Conservation (phyloP, 208 protist genomes). For the Histomonas meleagridis region DNA sequence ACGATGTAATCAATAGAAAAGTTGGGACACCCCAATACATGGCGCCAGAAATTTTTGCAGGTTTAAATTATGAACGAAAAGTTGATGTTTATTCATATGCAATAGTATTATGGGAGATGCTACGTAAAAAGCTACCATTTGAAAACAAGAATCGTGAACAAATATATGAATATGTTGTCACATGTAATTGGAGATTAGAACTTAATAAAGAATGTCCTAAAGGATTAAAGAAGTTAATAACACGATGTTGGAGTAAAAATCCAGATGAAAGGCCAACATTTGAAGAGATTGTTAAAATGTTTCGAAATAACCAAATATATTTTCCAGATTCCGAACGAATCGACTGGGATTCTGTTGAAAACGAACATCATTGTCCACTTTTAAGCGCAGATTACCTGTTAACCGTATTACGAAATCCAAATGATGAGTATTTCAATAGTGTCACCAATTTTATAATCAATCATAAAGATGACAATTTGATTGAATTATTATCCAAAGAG, state of each 20-base stretch:
- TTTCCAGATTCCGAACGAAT: neutral
- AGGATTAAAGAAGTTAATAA: neutral
- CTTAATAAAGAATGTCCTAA: neutral
- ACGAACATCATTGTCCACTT: neutral
- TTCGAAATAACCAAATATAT: neutral
- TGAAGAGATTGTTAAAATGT: neutral
- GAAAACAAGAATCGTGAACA: neutral
- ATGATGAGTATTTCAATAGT: neutral
- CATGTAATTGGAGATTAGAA: neutral
- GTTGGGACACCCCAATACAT: conserved; percentile 11
- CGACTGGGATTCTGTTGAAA: neutral
- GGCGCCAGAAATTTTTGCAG: neutral
- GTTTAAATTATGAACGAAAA: neutral
- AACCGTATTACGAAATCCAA: neutral
- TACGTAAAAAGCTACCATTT: neutral
- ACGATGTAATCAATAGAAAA: neutral
- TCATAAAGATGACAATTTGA: neutral
- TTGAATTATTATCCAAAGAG: neutral
- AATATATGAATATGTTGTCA: neutral
- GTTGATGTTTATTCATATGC: conserved; percentile 26
- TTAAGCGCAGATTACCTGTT: neutral
- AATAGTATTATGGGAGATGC: neutral
- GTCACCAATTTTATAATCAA: neutral
- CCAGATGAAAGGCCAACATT: neutral
- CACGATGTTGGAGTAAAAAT: neutral